Conservation (phyloP, 1,139 yeast species). For the Meyerozyma guilliermondii region DNA sequence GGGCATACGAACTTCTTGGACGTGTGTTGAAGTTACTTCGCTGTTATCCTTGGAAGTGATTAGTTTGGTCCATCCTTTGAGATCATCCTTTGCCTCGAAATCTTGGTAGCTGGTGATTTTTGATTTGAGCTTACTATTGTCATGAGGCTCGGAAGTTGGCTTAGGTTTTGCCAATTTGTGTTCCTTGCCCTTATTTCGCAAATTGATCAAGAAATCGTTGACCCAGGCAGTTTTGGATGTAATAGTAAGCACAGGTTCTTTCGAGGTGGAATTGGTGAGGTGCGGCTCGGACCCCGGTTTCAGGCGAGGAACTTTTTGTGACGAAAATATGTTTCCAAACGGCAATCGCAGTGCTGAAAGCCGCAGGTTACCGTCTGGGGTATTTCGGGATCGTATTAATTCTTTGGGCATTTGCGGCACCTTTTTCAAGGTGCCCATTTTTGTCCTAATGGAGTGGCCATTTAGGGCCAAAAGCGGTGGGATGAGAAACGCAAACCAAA, state of each 20-base stretch:
- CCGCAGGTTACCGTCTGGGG: background rate
- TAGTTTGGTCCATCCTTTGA: constrained; percentile 22
- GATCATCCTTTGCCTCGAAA: constrained; percentile 17
- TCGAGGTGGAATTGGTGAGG: background rate
- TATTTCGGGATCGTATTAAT: background rate
- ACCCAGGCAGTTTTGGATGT: constrained; percentile 14
- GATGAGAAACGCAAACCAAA: background rate
- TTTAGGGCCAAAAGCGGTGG: background rate
- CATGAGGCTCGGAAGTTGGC: background rate
- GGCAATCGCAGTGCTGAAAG: background rate
- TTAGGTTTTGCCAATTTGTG: background rate
- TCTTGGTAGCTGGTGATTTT: constrained; percentile 20
- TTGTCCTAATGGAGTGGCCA: background rate
- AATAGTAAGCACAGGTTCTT: constrained; percentile 1
- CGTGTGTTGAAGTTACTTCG: background rate
- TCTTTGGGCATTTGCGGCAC: background rate
- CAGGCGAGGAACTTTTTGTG: background rate
- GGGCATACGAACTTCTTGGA: constrained; percentile 7
- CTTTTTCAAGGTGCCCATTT: background rate
- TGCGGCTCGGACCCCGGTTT: background rate
- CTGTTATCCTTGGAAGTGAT: constrained; percentile 14
- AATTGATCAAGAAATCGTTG: constrained; percentile 12
- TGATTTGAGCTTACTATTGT: constrained; percentile 10
- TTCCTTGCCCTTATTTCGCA: constrained; percentile 2
- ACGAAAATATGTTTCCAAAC: background rate